Evolutionary conservation across 225 moss, liverwort and hornwort genomes (phyloP).

Genomic region (Straminergon stramineum): DNA sequence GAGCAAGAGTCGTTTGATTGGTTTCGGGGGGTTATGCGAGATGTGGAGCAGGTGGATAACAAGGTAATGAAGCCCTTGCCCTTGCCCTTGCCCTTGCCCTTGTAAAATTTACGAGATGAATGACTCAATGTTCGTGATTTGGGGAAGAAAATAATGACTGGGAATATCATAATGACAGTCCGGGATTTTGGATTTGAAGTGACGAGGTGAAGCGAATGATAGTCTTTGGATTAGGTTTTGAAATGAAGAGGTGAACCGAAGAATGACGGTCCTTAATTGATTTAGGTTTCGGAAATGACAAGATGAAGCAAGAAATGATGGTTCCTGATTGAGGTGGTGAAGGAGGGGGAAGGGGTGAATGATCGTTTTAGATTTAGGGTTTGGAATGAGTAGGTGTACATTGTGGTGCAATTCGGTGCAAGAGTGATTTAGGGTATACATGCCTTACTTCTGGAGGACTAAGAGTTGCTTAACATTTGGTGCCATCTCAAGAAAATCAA

Average conservation of each 20-base stretch:
- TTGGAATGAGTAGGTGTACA: background rate
- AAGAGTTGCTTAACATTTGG: background rate
- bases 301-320: background rate
- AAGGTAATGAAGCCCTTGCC: slow-evolving; percentile 16
- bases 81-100: background rate
- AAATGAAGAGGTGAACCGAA: background rate
- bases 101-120: background rate
- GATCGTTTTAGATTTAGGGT: background rate
- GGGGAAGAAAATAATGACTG: background rate
- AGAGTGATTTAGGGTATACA: too few relatives aligned
- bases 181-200: background rate
- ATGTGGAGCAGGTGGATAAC: slow-evolving; percentile 74
- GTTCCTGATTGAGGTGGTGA: background rate
- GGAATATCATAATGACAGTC: background rate
- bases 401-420: background rate
- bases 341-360: too few relatives aligned
- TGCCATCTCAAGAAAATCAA: background rate
- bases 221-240: background rate
- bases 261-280: background rate
- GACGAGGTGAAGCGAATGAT: background rate
- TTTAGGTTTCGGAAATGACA: background rate
- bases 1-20: slow-evolving; percentile 98
- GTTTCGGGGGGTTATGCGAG: slow-evolving; percentile 95
- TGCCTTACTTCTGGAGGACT: background rate
- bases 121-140: background rate